Evolutionary conservation across 2,329 filamentous ascomycete genomes (phyloP), one percentile per base, ranked within the genome.

Genomic region (Daldinia sp.): DNA sequence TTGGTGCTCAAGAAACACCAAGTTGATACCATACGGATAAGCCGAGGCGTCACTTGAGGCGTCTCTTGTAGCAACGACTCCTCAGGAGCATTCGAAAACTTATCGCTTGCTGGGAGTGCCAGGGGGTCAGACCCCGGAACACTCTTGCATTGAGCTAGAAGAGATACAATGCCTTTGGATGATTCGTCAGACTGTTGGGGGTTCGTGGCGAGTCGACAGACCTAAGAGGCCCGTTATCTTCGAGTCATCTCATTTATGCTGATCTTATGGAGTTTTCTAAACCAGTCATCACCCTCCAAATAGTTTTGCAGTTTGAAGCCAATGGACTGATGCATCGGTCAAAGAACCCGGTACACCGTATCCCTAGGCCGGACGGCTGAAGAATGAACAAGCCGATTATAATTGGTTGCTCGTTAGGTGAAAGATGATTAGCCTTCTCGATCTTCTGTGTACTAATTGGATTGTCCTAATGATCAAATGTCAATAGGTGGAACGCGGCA

Each of bases 1-100:
- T 10, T 25, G 25, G 47, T 43, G 15, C 35, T 43, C 10, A 30
- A 21, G 25, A 51, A 32, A 43, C 5, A 49, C 41, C 23, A 7
- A 5, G 17, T 39, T 8, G 48, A 47, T 47, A 47, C 3, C n/a
- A 9, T 43, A 49, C 29, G 47, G 21, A 49, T 57, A 61, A 56
- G 54, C 58, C 54, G 53, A 55, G 52, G 48, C 49, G 43, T 23
- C 49, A 61, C 49, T 55, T 65, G 62, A 67, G 65, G 65, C 62
- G 53, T 58, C 13, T 52, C 53, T 55, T 63, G 65, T 67, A 54
- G 58, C 55, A 67, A 57, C 27, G 57, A 34, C 56, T 56, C 25
- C 23, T 58, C 45, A 63, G 53, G 56, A 68, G 61, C 56, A 61
- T 50, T 60, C 54, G 45, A 53, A 45, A 52, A 58, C 57, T 35